These are phyloP conservation scores for Coprinellus micaceus DNA, from an alignment of 768 basidiomycete genomes.

Conservation along the genomic window DNA sequence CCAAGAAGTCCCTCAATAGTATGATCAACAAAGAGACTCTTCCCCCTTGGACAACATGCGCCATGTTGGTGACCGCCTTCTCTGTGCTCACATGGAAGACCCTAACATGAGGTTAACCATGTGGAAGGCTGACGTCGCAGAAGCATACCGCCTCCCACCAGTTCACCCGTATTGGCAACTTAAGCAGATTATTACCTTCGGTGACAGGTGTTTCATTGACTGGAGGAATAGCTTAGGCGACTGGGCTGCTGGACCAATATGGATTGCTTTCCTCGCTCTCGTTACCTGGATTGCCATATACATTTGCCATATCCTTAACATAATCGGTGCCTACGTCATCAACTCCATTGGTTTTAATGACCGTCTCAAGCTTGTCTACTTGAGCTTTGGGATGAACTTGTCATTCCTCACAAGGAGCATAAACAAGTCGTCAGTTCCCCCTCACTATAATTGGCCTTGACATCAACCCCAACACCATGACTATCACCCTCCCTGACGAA, in stretches of 20 bases:
- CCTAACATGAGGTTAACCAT: slow-evolving; percentile 2
- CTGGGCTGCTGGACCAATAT: slow-evolving; percentile 18
- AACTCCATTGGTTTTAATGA: slow-evolving; percentile 26
- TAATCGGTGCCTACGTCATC: slow-evolving; percentile 31
- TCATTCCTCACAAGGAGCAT: slow-evolving; percentile 33
- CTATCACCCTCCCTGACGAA: slow-evolving; percentile 22
- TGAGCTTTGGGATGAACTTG: slow-evolving; percentile 34
- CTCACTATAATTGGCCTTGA: slow-evolving; percentile 38
- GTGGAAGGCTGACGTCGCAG: slow-evolving; percentile 35
- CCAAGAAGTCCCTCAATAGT: slow-evolving; percentile 23
- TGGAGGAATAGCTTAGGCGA: slow-evolving; percentile 23
- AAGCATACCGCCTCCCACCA: slow-evolving; percentile 34
- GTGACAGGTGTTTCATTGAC: slow-evolving; percentile 22
- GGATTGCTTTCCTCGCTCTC: slow-evolving; percentile 27
- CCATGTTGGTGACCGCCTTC: slow-evolving; percentile 15
- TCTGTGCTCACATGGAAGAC: background rate
- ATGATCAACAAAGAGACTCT: slow-evolving; percentile 13
- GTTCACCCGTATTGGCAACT: slow-evolving; percentile 40
- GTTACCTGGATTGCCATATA: slow-evolving; percentile 34
- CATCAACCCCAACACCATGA: slow-evolving; percentile 29
- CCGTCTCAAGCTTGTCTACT: slow-evolving; percentile 30
- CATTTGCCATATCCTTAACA: slow-evolving; percentile 13
- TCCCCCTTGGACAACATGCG: slow-evolving; percentile 23
- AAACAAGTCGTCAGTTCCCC: slow-evolving; percentile 35
- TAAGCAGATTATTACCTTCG: slow-evolving; percentile 31